Conservation (phyloP, 164 flowering plant species). For the Paratinospora sagittata region DNA sequence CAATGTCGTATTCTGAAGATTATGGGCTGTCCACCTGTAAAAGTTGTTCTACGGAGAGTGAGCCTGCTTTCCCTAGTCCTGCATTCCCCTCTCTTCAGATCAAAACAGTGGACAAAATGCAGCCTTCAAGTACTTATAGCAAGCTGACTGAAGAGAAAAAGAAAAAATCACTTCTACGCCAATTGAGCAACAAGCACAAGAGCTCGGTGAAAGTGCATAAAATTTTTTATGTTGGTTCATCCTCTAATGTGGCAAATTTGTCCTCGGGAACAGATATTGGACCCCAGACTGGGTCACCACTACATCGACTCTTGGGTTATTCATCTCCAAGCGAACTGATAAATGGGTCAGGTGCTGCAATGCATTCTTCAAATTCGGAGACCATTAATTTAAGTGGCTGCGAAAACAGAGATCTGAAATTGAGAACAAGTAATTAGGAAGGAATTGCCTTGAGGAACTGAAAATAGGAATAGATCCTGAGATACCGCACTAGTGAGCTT, state of each 20-base stretch:
- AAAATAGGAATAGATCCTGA: background rate
- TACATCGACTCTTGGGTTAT: slow-evolving; percentile 80
- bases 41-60: slow-evolving; percentile 45
- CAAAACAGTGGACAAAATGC: slow-evolving; percentile 11
- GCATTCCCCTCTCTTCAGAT: slow-evolving; percentile 4
- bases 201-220: slow-evolving; percentile 11
- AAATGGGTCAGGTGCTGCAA: slow-evolving; percentile 15
- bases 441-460: no score
- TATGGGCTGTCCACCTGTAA: slow-evolving; percentile 31
- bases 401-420: no score
- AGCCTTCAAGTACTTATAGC: slow-evolving; percentile 12
- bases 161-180: slow-evolving; percentile 13
- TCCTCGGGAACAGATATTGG: no score
- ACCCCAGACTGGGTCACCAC: slow-evolving; percentile 32
- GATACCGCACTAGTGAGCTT: background rate
- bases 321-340: slow-evolving; percentile 48
- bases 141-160: slow-evolving; percentile 16
- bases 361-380: slow-evolving; percentile 3
- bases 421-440: no score
- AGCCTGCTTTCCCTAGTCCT: slow-evolving; percentile 19
- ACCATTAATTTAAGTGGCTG: no score
- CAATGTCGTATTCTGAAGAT: slow-evolving; percentile 48
- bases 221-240: slow-evolving; percentile 8
- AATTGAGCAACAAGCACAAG: slow-evolving; percentile 11
- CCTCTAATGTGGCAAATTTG: slow-evolving; percentile 14